Evolutionary conservation across 75 land plant genomes (phyloP), one percentile per base, ranked within the genome.

Genomic region (Pinus taeda): DNA sequence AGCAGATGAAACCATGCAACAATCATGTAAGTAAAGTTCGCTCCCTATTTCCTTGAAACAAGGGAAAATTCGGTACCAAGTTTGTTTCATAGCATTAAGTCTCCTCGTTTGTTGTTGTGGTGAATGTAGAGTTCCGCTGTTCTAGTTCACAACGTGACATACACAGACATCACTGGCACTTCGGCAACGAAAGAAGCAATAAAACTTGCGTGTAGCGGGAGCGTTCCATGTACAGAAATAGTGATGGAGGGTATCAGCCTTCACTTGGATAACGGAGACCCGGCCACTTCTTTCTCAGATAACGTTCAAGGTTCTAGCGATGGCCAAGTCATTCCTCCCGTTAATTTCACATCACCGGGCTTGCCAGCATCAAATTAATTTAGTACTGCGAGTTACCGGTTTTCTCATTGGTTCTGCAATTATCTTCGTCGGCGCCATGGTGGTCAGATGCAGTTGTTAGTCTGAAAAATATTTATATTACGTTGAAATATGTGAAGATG

Each of bases 151-250:
- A 71, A 69, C 1, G 82, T 87, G n/a, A 36, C 69, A 15, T 81
- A 81, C 73, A 77, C 63, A 22, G 81, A 87, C 81, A 84, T 87
- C 37, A 63, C 39, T 8, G 88, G 88, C 3, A 85, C 87, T 26
- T 78, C 88, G 53, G 78, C 87, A 33, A 78, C 83, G 24, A 42
- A 67, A 15, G 33, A 59, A 57, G 87, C 84, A 45, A 76, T 87
- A 9, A 60, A 71, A 22, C 22, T 87, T 14, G 71, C 57, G 36
- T 87, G 88, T 64, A 87, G 88, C 57, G 76, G 78, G n/a, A 39
- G 33, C 15, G 78, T 84, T 30, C 78, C 88, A 2, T 87, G 87
- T 39, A 14, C 12, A 15, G 15, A 8, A 3, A 49, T 76, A 8
- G 39, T 42, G 64, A 1, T 59, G 77, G 5, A 6, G 49, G 7